phyloP scores from a whole-genome alignment of 2,329 filamentous ascomycete species.

The Pleochaeta shiraiana region DNA sequence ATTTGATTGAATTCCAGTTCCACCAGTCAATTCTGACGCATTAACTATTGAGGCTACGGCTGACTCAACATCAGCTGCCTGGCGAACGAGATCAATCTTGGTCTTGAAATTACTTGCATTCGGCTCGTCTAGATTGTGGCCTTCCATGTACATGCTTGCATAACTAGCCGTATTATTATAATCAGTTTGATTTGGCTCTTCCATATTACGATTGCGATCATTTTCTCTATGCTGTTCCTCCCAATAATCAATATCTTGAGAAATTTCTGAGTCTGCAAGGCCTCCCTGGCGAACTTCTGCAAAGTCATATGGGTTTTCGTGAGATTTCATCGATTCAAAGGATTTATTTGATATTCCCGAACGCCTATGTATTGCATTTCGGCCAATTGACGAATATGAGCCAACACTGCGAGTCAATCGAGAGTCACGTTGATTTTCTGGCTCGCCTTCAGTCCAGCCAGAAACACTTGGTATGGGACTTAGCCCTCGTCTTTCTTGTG shows the following conservation, averaged over 20 bases:
- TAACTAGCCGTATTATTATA: too few species aligned
- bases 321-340: conserved; percentile 14
- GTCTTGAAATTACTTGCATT: too few species aligned
- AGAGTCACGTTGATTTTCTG: conserved; percentile 34
- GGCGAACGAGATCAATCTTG: conserved; percentile 43
- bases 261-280: conserved; percentile 23
- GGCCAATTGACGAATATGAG: conserved; percentile 40
- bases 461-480: conserved; percentile 89
- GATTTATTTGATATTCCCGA: conserved; percentile 34
- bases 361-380: conserved; percentile 27
- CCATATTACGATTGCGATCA: conserved; percentile 24
- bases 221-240: conserved; percentile 19
- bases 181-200: too few species aligned
- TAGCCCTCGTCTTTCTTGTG: conserved; percentile 45
- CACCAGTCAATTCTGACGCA: conserved; percentile 49
- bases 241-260: conserved; percentile 21
- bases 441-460: conserved; percentile 54
- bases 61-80: conserved; percentile 56
- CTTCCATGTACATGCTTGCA: too few species aligned
- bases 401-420: conserved; percentile 28
- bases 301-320: conserved; percentile 17
- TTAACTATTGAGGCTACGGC: conserved; percentile 72
- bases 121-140: too few species aligned
- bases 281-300: conserved; percentile 17
- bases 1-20: conserved; percentile 29